phyloP scores from a whole-genome alignment of 192 early-diverging fungal genomes.

The Gaertneriomyces sp. region DNA sequence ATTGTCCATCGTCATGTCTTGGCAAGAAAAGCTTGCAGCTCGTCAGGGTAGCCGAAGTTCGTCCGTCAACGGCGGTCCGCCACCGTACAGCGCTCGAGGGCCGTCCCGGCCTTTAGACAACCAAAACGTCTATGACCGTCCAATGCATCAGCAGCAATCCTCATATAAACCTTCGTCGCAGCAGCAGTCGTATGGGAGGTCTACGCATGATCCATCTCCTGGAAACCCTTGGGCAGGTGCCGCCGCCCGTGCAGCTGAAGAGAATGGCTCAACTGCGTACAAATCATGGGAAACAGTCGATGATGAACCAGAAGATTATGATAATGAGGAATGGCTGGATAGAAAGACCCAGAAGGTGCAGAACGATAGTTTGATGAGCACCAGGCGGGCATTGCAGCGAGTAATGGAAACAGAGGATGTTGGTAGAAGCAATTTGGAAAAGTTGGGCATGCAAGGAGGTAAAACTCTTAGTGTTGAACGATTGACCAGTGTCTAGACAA shows the following conservation, averaged over 20 bases:
- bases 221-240: slow-evolving; percentile 15
- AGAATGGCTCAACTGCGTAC: slow-evolving; percentile 8
- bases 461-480: not conserved
- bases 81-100: too few relatives aligned
- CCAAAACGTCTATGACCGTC: too few relatives aligned
- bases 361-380: slow-evolving; percentile 41
- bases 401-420: slow-evolving; percentile 37
- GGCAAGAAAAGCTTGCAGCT: too few relatives aligned
- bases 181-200: too few relatives aligned
- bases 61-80: too few relatives aligned
- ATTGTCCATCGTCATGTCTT: too few relatives aligned
- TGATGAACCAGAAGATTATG: slow-evolving; percentile 33
- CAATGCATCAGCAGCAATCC: too few relatives aligned
- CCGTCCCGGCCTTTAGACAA: too few relatives aligned
- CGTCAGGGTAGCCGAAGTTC: too few relatives aligned
- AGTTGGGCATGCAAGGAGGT: slow-evolving; percentile 43
- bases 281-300: slow-evolving; percentile 26
- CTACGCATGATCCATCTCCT: too few relatives aligned
- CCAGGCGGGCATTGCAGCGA: slow-evolving; percentile 40
- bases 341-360: slow-evolving; percentile 46
- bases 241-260: slow-evolving; percentile 23
- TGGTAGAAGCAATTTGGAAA: slow-evolving; percentile 28
- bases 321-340: slow-evolving; percentile 40
- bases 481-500: not conserved
- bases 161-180: too few relatives aligned